A percentile compares a stretch with the other conserved stretches of the same genome.
phyloP scores from a whole-genome alignment of 352 stramenopile species.

The Phytophthora brassicae region DNA sequence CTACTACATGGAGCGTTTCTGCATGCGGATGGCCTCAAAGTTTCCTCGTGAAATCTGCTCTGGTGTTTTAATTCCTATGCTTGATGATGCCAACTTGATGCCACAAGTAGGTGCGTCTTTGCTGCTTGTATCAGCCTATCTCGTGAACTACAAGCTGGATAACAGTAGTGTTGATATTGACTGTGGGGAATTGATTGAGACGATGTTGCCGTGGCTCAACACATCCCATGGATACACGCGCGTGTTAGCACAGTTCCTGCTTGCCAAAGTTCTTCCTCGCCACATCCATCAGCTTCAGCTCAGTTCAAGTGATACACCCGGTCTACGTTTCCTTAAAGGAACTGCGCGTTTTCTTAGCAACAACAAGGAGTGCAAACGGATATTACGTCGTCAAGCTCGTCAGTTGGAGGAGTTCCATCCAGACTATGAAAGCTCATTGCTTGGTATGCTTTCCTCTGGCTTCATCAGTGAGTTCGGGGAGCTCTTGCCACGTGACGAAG shows the following conservation, averaged over 20 bases:
- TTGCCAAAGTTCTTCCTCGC: slow-evolving; percentile 63
- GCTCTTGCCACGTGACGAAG: slow-evolving; percentile 62
- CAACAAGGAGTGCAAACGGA: slow-evolving; percentile 85
- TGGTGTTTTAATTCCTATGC: slow-evolving; percentile 53
- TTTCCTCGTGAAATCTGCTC: slow-evolving; percentile 51
- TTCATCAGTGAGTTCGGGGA: slow-evolving; percentile 78
- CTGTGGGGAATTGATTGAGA: slow-evolving; percentile 40
- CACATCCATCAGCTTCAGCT: slow-evolving; percentile 46
- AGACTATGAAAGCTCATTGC: slow-evolving; percentile 72
- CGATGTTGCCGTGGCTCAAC: slow-evolving; percentile 77
- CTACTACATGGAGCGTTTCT: slow-evolving; percentile 85
- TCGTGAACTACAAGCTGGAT: slow-evolving; percentile 38
- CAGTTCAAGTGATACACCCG: slow-evolving; percentile 15
- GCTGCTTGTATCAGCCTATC: slow-evolving; percentile 56
- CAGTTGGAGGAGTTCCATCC: slow-evolving; percentile 66
- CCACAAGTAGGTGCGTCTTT: slow-evolving; percentile 70
- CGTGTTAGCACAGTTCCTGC: slow-evolving; percentile 76
- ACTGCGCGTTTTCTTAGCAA: slow-evolving; percentile 68
- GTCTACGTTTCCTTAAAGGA: slow-evolving; percentile 51
- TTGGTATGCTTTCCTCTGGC: slow-evolving; percentile 62
- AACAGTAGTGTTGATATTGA: slow-evolving; percentile 22
- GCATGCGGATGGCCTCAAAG: slow-evolving; percentile 61
- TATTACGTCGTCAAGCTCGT: slow-evolving; percentile 70
- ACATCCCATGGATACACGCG: slow-evolving; percentile 79
- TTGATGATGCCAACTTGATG: slow-evolving; percentile 68